phyloP scores from a whole-genome alignment of 2,329 filamentous ascomycete species.

The Paracamarosporium sp. region DNA sequence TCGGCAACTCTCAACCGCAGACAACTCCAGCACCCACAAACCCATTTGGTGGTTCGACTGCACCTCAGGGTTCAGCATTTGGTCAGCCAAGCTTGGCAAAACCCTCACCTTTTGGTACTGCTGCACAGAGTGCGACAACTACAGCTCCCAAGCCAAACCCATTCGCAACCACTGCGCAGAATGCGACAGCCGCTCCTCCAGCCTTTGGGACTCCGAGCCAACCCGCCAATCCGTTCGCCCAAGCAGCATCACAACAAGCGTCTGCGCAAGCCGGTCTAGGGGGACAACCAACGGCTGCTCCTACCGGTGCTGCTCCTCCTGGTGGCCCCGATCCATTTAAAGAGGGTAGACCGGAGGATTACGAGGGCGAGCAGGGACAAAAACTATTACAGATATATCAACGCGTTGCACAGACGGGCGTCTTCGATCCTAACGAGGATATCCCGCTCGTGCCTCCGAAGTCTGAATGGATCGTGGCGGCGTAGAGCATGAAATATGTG shows the following conservation, averaged over 20 bases:
- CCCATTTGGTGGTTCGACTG: constrained; percentile 24
- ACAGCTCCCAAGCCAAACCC: constrained; percentile 23
- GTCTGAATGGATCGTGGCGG: constrained; percentile 68
- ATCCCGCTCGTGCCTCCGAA: constrained; percentile 82
- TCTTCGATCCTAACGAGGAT: constrained; percentile 70
- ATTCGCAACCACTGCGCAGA: constrained; percentile 19
- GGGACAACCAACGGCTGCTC: constrained; percentile 60
- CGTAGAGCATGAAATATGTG: background rate
- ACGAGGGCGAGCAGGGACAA: constrained; percentile 63
- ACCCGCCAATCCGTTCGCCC: constrained; percentile 17
- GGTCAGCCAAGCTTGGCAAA: constrained; percentile 47
- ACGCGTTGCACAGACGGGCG: constrained; percentile 68
- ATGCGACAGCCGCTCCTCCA: constrained; percentile 21
- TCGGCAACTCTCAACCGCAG: constrained; percentile 26
- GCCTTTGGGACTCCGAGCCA: constrained; percentile 20
- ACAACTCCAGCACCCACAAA: constrained; percentile 16
- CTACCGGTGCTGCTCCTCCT: constrained; percentile 15
- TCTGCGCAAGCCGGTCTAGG: constrained; percentile 70
- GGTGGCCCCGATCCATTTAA: constrained; percentile 57
- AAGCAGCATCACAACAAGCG: constrained; percentile 14
- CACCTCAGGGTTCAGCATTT: constrained; percentile 30
- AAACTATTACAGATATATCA: constrained; percentile 67
- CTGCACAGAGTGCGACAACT: constrained; percentile 16
- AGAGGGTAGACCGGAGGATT: constrained; percentile 63
- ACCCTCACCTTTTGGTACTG: constrained; percentile 25